phyloP scores from a whole-genome alignment of 192 early-diverging fungal species.

The Mortierella alpina region DNA sequence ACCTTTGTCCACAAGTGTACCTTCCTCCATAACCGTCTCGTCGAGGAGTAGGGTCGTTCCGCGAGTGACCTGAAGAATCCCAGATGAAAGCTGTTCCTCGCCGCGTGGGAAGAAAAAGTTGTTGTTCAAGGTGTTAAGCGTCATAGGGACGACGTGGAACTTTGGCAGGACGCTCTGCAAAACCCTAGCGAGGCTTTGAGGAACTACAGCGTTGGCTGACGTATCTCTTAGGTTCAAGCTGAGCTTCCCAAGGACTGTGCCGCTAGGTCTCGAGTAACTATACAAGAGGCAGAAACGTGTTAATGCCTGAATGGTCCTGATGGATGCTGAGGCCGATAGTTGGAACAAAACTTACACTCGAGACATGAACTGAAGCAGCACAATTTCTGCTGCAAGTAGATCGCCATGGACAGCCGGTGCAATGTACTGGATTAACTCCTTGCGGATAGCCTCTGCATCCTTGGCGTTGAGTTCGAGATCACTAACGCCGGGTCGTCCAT shows the following conservation, averaged over 20 bases:
- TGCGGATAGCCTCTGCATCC: constrained; percentile 47
- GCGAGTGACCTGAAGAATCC: constrained; percentile 71
- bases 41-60: constrained; percentile 74
- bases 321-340: neutral
- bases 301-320: neutral
- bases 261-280: constrained; percentile 57
- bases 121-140: constrained; percentile 69
- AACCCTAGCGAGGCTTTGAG: constrained; percentile 6
- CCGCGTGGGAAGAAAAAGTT: constrained; percentile 67
- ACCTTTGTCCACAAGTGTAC: constrained; percentile 73
- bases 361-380: constrained; percentile 76
- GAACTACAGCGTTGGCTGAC: constrained; percentile 1
- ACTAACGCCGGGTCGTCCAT: constrained; percentile 12
- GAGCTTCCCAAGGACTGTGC: constrained; percentile 74
- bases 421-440: constrained; percentile 65
- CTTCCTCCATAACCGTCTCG: constrained; percentile 78
- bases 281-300: neutral
- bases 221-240: constrained; percentile 73
- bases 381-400: constrained; percentile 72
- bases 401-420: constrained; percentile 69
- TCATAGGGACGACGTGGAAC: constrained; percentile 71
- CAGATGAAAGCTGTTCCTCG: constrained; percentile 68
- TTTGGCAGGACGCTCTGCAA: constrained; percentile 59
- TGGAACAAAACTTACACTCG: constrained; percentile 58
- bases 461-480: neutral